phyloP scores from a whole-genome alignment of 805 yeast species.

The Saccharomycopsis fibuligera region DNA sequence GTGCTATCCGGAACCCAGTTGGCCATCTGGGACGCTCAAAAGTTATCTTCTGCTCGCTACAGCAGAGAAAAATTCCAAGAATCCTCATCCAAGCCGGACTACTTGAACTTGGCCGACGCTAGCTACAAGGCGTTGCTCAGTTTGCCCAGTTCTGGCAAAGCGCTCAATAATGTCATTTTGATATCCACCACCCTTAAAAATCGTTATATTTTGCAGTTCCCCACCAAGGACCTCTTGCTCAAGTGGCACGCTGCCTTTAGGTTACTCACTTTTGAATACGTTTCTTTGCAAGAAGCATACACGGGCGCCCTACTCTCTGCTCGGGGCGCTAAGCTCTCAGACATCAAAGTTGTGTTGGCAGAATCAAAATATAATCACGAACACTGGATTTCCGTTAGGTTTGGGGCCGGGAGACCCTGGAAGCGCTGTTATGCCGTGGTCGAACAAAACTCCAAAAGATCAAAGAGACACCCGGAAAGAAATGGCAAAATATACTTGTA shows the following conservation, averaged over 20 bases:
- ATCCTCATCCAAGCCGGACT: constrained; percentile 71
- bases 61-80: constrained; percentile 37
- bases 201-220: constrained; percentile 74
- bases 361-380: constrained; percentile 83
- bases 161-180: constrained; percentile 71
- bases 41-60: constrained; percentile 44
- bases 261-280: constrained; percentile 72
- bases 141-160: constrained; percentile 48
- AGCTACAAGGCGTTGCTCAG: constrained; percentile 65
- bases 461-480: constrained; percentile 27
- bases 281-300: constrained; percentile 86
- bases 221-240: constrained; percentile 54
- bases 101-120: constrained; percentile 88
- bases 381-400: constrained; percentile 92
- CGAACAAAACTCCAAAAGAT: constrained; percentile 52
- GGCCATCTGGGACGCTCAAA: constrained; percentile 85
- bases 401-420: constrained; percentile 98
- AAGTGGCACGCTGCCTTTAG: constrained; percentile 83
- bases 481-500: constrained; percentile 73
- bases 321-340: constrained; percentile 82
- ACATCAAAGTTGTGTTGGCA: constrained; percentile 76
- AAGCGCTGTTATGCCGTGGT: constrained; percentile 87
- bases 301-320: constrained; percentile 91
- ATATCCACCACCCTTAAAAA: constrained; percentile 90
- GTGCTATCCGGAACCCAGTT: constrained; percentile 84